phyloP scores from a whole-genome alignment of 2,329 filamentous ascomycete species.

The Venturia effusa region DNA sequence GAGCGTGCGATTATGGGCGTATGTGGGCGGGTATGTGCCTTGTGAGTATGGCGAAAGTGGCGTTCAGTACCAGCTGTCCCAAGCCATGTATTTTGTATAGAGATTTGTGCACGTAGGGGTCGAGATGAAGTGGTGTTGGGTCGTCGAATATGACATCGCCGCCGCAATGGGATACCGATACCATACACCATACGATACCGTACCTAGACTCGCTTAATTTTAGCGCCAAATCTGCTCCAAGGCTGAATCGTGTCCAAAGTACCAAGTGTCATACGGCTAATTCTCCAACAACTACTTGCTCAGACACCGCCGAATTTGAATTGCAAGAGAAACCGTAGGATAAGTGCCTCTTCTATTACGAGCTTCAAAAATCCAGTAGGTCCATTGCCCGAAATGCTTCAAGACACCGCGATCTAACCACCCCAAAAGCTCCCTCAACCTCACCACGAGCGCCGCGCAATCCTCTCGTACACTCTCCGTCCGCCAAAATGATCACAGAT shows the following conservation, averaged over 20 bases:
- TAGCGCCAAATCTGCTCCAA: neutral
- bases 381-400: neutral
- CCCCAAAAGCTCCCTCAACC: neutral
- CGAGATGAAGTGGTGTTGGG: constrained; percentile 7
- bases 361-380: neutral
- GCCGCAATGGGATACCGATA: neutral
- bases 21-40: neutral
- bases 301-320: neutral
- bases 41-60: neutral
- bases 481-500: constrained; percentile 84
- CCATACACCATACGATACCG: no score
- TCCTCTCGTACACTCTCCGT: neutral
- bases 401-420: neutral
- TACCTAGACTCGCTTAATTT: neutral
- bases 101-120: constrained; percentile 10
- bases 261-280: neutral
- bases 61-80: constrained; percentile 1
- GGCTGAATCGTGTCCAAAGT: constrained; percentile 1
- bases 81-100: constrained; percentile 6
- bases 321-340: neutral
- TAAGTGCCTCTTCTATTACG: neutral
- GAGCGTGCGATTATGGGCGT: constrained; percentile 3
- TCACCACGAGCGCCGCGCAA: neutral
- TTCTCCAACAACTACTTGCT: neutral
- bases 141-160: constrained; percentile 6